phyloP scores from a whole-genome alignment of 805 yeast genomes.

The Starmerella cellae region DNA sequence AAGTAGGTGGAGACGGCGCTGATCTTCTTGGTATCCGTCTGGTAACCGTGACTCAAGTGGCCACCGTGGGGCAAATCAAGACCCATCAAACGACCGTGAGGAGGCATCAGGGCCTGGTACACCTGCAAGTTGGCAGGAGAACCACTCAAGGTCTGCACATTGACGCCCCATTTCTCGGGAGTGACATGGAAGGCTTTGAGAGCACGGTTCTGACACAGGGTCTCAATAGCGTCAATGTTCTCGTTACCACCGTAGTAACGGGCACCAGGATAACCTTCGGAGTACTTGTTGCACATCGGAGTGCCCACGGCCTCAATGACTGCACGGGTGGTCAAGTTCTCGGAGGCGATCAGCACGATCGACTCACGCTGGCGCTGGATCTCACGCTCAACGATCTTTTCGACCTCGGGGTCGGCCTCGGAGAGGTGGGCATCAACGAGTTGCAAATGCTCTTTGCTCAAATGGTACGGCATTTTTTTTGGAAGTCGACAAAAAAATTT shows the following conservation, averaged over 20 bases:
- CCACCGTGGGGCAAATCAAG: conserved; percentile 98
- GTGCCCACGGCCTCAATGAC: conserved; percentile 95
- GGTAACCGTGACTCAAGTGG: conserved; percentile 96
- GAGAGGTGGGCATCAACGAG: conserved; percentile 20
- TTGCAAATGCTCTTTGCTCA: conserved; percentile 26
- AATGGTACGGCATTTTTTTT: conserved; percentile 25
- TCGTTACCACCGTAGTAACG: conserved; percentile 98
- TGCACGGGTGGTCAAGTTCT: conserved; percentile 90
- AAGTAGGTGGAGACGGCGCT: conserved; percentile 93
- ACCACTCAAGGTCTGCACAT: conserved; percentile 91
- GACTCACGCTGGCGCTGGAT: conserved; percentile 86
- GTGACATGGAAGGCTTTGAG: conserved; percentile 72
- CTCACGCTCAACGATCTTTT: conserved; percentile 44
- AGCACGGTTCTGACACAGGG: conserved; percentile 88
- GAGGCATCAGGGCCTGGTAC: conserved; percentile 87
- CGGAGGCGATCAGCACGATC: conserved; percentile 87
- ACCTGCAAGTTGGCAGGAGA: conserved; percentile 97
- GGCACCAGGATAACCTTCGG: conserved; percentile 98
- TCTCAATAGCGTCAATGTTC: conserved; percentile 87
- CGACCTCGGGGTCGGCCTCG: conserved; percentile 31
- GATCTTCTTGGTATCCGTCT: conserved; percentile 83
- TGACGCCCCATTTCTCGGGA: conserved; percentile 89
- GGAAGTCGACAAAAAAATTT: no score
- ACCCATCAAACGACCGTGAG: conserved; percentile 96
- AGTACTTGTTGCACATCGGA: conserved; percentile 96